These are phyloP conservation scores for Lasiodiplodia hormozganensis DNA, from an alignment of 2,329 filamentous ascomycete species.

Conservation along the genomic window DNA sequence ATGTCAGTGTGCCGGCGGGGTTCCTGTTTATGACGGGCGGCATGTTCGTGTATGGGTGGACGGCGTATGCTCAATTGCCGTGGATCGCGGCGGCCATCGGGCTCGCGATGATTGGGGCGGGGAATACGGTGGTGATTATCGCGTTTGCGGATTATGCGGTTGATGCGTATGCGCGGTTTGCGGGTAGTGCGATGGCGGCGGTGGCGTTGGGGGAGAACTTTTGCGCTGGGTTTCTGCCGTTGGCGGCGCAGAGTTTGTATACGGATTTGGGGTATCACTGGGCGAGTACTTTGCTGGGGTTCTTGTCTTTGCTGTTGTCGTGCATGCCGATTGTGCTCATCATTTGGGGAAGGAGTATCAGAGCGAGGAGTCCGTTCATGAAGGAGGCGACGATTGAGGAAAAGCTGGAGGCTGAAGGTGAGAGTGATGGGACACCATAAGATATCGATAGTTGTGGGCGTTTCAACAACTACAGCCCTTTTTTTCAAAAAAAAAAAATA, in stretches of 20 bases:
- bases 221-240: slow-evolving; percentile 56
- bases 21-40: slow-evolving; percentile 57
- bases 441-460: not conserved
- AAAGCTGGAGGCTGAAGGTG: not conserved
- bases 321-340: slow-evolving; percentile 55
- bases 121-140: slow-evolving; percentile 55
- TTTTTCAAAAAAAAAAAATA: no score
- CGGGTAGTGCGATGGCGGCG: slow-evolving; percentile 57
- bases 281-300: slow-evolving; percentile 57
- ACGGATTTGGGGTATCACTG: slow-evolving; percentile 55
- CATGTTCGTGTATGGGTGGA: slow-evolving; percentile 61
- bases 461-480: not conserved
- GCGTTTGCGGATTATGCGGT: slow-evolving; percentile 58
- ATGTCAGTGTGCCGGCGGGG: slow-evolving; percentile 51
- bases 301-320: slow-evolving; percentile 52
- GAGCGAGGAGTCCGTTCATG: slow-evolving; percentile 49
- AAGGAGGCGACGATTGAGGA: slow-evolving; percentile 36
- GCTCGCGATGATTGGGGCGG: slow-evolving; percentile 57
- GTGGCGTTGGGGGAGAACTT: slow-evolving; percentile 58
- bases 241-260: slow-evolving; percentile 58
- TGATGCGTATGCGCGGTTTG: slow-evolving; percentile 59
- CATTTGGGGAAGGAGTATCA: slow-evolving; percentile 50
- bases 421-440: not conserved
- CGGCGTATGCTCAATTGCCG: slow-evolving; percentile 49
- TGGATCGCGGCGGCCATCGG: slow-evolving; percentile 59